Evolutionary conservation across 2,329 filamentous ascomycete genomes (phyloP).

Genomic region (Aspergillus vadensis): DNA sequence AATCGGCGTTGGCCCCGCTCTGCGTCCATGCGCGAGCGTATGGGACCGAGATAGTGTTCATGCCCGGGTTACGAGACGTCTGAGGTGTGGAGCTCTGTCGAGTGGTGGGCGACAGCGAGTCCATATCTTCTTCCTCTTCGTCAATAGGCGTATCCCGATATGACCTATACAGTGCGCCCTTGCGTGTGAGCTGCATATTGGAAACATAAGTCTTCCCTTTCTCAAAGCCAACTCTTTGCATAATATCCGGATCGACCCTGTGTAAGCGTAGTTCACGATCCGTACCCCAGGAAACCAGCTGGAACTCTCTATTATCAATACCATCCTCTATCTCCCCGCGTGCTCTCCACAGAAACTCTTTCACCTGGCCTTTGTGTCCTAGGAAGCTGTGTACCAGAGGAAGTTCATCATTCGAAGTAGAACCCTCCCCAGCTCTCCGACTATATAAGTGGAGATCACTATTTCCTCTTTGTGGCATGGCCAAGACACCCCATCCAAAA

Average conservation of each 20-base stretch:
- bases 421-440: conserved; percentile 51
- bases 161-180: conserved; percentile 80
- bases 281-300: conserved; percentile 88
- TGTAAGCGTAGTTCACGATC: conserved; percentile 82
- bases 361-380: conserved; percentile 67
- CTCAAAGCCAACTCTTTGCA: conserved; percentile 70
- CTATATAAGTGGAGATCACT: conserved; percentile 85
- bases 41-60: conserved; percentile 55
- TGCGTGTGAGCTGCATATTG: conserved; percentile 73
- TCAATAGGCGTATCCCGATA: conserved; percentile 72
- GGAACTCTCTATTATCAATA: conserved; percentile 84
- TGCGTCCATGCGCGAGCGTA: conserved; percentile 53
- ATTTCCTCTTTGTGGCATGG: conserved; percentile 89
- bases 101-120: conserved; percentile 32
- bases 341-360: conserved; percentile 87
- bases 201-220: conserved; percentile 67
- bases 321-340: conserved; percentile 69
- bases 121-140: conserved; percentile 56
- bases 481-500: conserved; percentile 80
- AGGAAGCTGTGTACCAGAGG: conserved; percentile 55
- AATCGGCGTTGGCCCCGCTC: conserved; percentile 52
- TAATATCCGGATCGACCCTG: conserved; percentile 64
- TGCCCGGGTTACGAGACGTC: conserved; percentile 40
- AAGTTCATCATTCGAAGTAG: conserved; percentile 38
- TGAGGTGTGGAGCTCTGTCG: conserved; percentile 22